Conservation (phyloP, 768 basidiomycete genomes). For the Podaxis sp. region DNA sequence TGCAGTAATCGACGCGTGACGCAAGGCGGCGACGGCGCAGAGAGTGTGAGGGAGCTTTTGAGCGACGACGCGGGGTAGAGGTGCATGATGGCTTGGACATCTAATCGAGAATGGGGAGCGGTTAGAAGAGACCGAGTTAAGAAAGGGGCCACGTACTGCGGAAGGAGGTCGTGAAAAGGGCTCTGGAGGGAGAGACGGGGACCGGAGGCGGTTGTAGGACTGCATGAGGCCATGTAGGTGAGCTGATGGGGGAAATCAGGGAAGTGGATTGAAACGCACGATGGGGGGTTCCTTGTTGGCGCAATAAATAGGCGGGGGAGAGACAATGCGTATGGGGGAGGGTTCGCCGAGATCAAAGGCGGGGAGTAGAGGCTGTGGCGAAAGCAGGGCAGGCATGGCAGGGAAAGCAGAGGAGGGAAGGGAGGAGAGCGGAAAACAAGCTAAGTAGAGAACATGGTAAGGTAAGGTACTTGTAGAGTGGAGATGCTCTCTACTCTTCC, state of each 20-base stretch:
- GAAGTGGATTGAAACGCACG: not conserved
- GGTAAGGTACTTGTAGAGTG: constrained; percentile 7
- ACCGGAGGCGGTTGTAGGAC: constrained; percentile 26
- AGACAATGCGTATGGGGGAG: no score
- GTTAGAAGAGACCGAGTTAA: constrained; percentile 13
- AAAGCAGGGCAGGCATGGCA: constrained; percentile 25
- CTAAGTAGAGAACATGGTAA: constrained; percentile 43
- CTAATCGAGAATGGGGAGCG: not conserved
- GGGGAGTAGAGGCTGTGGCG: constrained; percentile 21
- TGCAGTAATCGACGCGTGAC: constrained; percentile 25
- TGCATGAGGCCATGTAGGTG: constrained; percentile 6
- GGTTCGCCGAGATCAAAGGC: constrained; percentile 15
- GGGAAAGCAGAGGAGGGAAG: constrained; percentile 2
- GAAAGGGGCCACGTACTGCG: constrained; percentile 15
- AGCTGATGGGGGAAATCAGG: not conserved
- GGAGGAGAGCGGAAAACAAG: constrained; percentile 19
- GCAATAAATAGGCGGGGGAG: not conserved
- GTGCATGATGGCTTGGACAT: constrained; percentile 24
- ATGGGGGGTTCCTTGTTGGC: not conserved
- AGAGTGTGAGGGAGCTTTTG: constrained; percentile 27
- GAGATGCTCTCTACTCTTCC: constrained; percentile 7
- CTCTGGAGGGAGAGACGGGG: constrained; percentile 28
- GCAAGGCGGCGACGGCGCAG: constrained; percentile 30
- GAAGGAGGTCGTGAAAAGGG: constrained; percentile 11
- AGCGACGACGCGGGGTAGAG: constrained; percentile 38